Base-by-base conservation (phyloP, 768 basidiomycete species). In the Tylopilus felleus region DNA sequence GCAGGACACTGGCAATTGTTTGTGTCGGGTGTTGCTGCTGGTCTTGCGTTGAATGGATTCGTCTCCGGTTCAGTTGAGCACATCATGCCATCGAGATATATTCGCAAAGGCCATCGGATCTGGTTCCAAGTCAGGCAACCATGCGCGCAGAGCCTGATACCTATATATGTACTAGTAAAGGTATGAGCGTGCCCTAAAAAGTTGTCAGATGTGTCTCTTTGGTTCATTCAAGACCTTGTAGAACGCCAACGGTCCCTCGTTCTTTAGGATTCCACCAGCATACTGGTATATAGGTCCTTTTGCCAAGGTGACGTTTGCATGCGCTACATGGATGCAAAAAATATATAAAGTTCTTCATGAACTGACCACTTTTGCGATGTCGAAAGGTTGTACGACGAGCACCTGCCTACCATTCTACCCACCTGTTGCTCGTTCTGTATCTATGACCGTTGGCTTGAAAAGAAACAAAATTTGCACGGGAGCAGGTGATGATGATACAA, bases 61-160 rank as follows among this genome's bases (percentile, higher is more conserved):
- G 93, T 97, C 35, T 95, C 94, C 1, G 93, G 94, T 1, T 96
- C 95, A 7, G 95, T 98, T 17, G 95, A 98, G 70, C 95, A 98
- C 66, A 94, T 98, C 67, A 90, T n/a, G n/a, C n/a, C n/a, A n/a
- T n/a, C n/a, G n/a, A n/a, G n/a, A n/a, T n/a, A n/a, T n/a, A n/a
- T n/a, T n/a, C n/a, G n/a, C n/a, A n/a, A n/a, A n/a, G n/a, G n/a
- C n/a, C n/a, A n/a, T n/a, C n/a, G n/a, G n/a, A n/a, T n/a, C n/a
- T n/a, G n/a, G n/a, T n/a, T n/a, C n/a, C n/a, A n/a, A n/a, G n/a
- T n/a, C n/a, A n/a, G n/a, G n/a, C n/a, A n/a, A n/a, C n/a, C n/a
- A n/a, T n/a, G n/a, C n/a, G n/a, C 94, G 65, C 94, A 98, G 38
- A 90, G 80, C 58, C 94, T 94, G 57, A 98, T 95, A 40, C 94